These are phyloP conservation scores for Cephalotrichum gorgonifer DNA, from an alignment of 2,329 filamentous ascomycete species.

Conservation along the genomic window DNA sequence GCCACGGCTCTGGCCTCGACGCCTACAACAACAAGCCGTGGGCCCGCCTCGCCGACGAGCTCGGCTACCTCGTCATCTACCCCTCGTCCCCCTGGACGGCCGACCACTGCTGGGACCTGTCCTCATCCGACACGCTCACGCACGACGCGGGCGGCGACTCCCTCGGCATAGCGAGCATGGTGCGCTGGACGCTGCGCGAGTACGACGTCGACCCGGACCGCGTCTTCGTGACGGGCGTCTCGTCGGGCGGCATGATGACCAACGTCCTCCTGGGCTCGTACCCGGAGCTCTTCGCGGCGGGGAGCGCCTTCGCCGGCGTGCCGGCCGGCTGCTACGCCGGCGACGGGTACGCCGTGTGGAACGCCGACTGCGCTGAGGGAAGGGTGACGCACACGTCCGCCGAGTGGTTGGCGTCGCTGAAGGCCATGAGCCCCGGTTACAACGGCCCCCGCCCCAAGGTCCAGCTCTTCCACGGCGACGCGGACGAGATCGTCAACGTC, in stretches of 20 bases:
- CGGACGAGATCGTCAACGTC: conserved; percentile 38
- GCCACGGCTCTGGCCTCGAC: conserved; percentile 39
- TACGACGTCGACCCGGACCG: conserved; percentile 33
- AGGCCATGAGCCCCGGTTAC: conserved; percentile 37
- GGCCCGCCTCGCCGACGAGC: conserved; percentile 36
- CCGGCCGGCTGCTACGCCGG: conserved; percentile 38
- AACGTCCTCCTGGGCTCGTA: conserved; percentile 40
- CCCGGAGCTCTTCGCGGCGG: conserved; percentile 40
- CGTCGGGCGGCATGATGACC: conserved; percentile 47
- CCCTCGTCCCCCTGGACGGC: conserved; percentile 24
- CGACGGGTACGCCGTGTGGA: conserved; percentile 33
- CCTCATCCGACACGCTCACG: conserved; percentile 33
- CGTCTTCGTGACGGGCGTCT: conserved; percentile 40
- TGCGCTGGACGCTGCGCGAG: conserved; percentile 33
- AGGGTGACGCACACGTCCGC: conserved; percentile 23
- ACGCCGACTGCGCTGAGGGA: conserved; percentile 38
- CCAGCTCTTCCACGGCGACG: conserved; percentile 46
- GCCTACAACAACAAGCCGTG: conserved; percentile 41
- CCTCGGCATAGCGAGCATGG: conserved; percentile 43
- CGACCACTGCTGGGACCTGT: conserved; percentile 49
- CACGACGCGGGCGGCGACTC: conserved; percentile 41
- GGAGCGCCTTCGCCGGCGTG: conserved; percentile 32
- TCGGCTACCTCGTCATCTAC: conserved; percentile 42
- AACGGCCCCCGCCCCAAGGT: conserved; percentile 40
- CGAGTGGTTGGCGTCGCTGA: conserved; percentile 23